These are phyloP conservation scores for Aspergillus cavernicola DNA, from an alignment of 495 filamentous ascomycete genomes.

Conservation along the genomic window DNA sequence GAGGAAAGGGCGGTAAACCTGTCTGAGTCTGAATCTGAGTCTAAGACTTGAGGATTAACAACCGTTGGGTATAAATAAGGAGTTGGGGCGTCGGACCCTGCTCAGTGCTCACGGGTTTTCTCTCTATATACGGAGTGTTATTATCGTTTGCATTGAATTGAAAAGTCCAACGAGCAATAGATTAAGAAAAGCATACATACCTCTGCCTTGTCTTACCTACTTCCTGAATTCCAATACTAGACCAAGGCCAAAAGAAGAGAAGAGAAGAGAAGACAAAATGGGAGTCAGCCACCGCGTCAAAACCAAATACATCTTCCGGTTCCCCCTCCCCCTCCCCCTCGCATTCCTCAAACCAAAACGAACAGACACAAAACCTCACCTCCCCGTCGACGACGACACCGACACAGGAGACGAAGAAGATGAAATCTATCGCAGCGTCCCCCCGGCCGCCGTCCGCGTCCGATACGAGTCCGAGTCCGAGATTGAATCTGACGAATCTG, in stretches of 20 bases:
- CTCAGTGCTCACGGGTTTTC: too few relatives aligned
- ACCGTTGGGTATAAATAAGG: background rate
- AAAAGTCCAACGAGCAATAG: too few relatives aligned
- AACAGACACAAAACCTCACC: background rate
- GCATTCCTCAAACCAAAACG: constrained; percentile 9
- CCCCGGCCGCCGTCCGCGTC: background rate
- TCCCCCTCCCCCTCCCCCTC: constrained; percentile 19
- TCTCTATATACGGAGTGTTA: too few relatives aligned
- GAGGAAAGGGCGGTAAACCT: constrained; percentile 1
- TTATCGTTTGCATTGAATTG: too few relatives aligned
- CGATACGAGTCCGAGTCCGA: constrained; percentile 2
- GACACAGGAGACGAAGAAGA: background rate
- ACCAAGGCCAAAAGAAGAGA: too few relatives aligned
- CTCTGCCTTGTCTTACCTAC: background rate
- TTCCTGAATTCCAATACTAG: background rate
- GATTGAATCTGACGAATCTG: background rate
- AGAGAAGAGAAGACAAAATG: constrained; percentile 17
- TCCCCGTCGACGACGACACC: background rate
- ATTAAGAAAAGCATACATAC: background rate
- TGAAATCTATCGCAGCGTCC: background rate
- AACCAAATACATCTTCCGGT: constrained; percentile 20
- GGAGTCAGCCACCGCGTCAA: constrained; percentile 19
- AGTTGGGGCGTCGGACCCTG: background rate
- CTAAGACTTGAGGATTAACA: background rate
- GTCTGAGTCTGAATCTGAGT: background rate